phyloP scores from a whole-genome alignment of 2,329 filamentous ascomycete species.

The Biscogniauxia marginata region DNA sequence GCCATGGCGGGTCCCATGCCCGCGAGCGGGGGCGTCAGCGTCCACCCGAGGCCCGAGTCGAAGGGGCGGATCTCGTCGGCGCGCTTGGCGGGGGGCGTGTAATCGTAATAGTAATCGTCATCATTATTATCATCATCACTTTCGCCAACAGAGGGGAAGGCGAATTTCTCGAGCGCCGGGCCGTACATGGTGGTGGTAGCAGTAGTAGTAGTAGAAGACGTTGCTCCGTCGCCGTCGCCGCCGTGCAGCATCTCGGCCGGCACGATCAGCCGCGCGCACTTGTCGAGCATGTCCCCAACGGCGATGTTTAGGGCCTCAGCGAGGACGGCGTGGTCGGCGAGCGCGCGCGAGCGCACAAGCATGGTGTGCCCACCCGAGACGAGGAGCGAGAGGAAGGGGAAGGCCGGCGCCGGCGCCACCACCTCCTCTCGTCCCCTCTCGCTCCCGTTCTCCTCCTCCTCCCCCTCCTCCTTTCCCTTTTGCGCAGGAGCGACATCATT shows the following conservation, averaged over 20 bases:
- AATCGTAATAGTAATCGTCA: slow-evolving; percentile 44
- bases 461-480: slow-evolving; percentile 5
- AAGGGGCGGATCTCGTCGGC: slow-evolving; percentile 54
- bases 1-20: slow-evolving; percentile 54
- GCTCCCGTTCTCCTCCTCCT: not conserved
- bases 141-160: slow-evolving; percentile 55
- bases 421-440: slow-evolving; percentile 1
- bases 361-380: slow-evolving; percentile 92
- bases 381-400: slow-evolving; percentile 85
- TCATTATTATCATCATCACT: slow-evolving; percentile 7
- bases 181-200: slow-evolving; percentile 75
- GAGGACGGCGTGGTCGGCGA: slow-evolving; percentile 71
- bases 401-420: slow-evolving; percentile 46
- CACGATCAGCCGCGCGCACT: slow-evolving; percentile 74
- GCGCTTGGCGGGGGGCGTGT: slow-evolving; percentile 57
- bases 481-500: too few species aligned
- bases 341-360: slow-evolving; percentile 69
- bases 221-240: too few species aligned
- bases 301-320: slow-evolving; percentile 76
- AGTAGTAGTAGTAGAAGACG: slow-evolving; percentile 23
- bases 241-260: slow-evolving; percentile 42
- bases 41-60: slow-evolving; percentile 54
- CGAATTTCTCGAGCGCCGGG: slow-evolving; percentile 74
- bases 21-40: slow-evolving; percentile 64
- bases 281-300: slow-evolving; percentile 88